These are phyloP conservation scores for Chenopodium suecicum DNA, from an alignment of 148 eudicot species.

Conservation along the genomic window DNA sequence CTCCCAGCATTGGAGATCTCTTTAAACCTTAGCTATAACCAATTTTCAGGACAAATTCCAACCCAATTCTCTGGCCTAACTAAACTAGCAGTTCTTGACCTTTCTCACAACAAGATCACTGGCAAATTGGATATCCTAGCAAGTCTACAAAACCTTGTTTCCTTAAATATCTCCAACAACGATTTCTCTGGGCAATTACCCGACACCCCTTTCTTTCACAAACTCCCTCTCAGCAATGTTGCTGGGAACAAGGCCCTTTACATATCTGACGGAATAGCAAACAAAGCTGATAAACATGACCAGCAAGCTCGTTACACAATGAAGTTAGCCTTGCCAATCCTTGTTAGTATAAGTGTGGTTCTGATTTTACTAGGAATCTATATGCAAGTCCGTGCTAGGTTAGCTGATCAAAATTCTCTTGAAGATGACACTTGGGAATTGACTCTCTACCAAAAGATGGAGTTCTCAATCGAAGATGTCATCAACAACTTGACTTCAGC, in stretches of 20 bases:
- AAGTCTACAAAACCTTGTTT: conserved; percentile 79
- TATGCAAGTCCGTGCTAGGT: conserved; percentile 45
- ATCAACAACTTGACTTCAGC: conserved; percentile 61
- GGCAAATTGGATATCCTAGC: conserved; percentile 60
- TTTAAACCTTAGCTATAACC: conserved; percentile 78
- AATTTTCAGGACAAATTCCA: conserved; percentile 70
- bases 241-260: conserved; percentile 64
- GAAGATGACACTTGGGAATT: conserved; percentile 70
- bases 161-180: conserved; percentile 78
- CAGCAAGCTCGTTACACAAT: conserved; percentile 41
- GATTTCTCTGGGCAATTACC: conserved; percentile 84
- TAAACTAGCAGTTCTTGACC: conserved; percentile 71
- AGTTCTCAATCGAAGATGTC: conserved; percentile 72
- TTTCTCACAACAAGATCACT: conserved; percentile 72
- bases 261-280: conserved; percentile 41
- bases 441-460: conserved; percentile 91
- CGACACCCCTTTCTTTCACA: conserved; percentile 73
- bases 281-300: conserved; percentile 16
- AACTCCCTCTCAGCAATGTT: conserved; percentile 65
- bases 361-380: conserved; percentile 64
- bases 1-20: conserved; percentile 86
- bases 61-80: conserved; percentile 60
- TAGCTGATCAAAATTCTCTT: conserved; percentile 26
- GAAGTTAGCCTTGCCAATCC: conserved; percentile 74
- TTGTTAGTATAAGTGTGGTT: conserved; percentile 64